A percentile compares a stretch with the other conserved stretches of the same genome.
phyloP scores from a whole-genome alignment of 352 stramenopile species.

The Paralagenidium karlingii region DNA sequence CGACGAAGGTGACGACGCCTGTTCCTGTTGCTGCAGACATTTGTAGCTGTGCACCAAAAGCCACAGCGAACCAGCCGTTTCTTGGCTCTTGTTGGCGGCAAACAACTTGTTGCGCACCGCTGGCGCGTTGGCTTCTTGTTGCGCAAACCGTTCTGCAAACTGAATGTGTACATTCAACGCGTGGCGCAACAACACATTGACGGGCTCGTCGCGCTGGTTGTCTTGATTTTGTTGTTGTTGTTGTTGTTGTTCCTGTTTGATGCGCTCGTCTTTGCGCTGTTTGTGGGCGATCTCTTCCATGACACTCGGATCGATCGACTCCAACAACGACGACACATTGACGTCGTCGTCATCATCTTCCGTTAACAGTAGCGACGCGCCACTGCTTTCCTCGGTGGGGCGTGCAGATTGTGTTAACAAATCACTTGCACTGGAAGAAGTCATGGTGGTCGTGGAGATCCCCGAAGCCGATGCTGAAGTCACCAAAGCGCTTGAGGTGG shows the following conservation, averaged over 20 bases:
- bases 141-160: background rate
- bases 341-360: slow-evolving; percentile 33
- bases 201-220: too few species aligned
- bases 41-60: slow-evolving; percentile 39
- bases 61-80: slow-evolving; percentile 61
- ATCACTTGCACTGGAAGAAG: too few species aligned
- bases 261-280: background rate
- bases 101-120: slow-evolving; percentile 8
- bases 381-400: background rate
- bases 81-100: slow-evolving; percentile 22
- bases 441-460: background rate
- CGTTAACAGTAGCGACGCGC: slow-evolving; percentile 11
- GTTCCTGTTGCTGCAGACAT: too few species aligned
- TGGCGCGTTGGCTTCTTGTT: background rate
- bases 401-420: slow-evolving; percentile 4
- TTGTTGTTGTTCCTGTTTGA: too few species aligned
- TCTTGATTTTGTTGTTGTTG: too few species aligned
- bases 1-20: too few species aligned
- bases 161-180: background rate
- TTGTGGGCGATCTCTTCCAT: background rate
- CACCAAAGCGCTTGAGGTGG: background rate
- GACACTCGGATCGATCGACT: background rate
- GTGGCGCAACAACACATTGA: background rate
- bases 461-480: background rate
- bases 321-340: slow-evolving; percentile 23